Percentiles rank a stretch among this genome's conserved stretches.
These are phyloP conservation scores for Aspergillus hancockii DNA, from an alignment of 495 filamentous ascomycete species.

Conservation along the genomic window DNA sequence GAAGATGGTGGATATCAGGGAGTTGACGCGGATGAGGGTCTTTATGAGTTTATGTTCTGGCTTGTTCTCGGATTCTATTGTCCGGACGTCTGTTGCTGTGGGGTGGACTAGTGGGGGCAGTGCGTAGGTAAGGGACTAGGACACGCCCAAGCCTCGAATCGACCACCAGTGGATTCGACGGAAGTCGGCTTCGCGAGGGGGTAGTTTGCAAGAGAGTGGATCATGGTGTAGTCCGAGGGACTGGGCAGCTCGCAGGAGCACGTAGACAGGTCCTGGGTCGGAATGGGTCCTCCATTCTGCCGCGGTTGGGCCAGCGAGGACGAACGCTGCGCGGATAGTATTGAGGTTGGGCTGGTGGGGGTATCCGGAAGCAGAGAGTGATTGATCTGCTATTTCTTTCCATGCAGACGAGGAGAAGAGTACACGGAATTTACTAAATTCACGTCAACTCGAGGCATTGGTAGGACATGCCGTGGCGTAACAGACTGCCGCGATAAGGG, in stretches of 20 bases:
- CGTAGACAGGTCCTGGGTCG: neutral
- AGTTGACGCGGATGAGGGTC: neutral
- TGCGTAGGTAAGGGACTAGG: neutral
- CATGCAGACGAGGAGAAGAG: neutral
- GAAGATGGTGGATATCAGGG: neutral
- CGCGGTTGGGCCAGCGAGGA: neutral
- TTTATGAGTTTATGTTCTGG: neutral
- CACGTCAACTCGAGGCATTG: neutral
- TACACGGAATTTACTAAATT: neutral
- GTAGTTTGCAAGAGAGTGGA: neutral
- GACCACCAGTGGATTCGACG: neutral
- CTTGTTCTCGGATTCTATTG: neutral
- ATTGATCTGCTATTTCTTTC: neutral
- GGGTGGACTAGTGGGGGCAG: neutral
- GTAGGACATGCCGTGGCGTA: neutral
- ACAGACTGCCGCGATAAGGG: neutral
- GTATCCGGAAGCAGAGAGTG: neutral
- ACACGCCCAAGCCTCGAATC: neutral
- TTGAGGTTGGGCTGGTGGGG: neutral
- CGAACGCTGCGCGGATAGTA: neutral
- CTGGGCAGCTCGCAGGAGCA: neutral
- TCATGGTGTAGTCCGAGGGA: constrained; percentile 2
- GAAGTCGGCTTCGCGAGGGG: neutral
- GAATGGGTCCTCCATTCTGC: neutral
- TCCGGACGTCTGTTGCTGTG: neutral